Evolutionary conservation across 177 flowering plant genomes (phyloP).

Genomic region (Vitis hybrid): DNA sequence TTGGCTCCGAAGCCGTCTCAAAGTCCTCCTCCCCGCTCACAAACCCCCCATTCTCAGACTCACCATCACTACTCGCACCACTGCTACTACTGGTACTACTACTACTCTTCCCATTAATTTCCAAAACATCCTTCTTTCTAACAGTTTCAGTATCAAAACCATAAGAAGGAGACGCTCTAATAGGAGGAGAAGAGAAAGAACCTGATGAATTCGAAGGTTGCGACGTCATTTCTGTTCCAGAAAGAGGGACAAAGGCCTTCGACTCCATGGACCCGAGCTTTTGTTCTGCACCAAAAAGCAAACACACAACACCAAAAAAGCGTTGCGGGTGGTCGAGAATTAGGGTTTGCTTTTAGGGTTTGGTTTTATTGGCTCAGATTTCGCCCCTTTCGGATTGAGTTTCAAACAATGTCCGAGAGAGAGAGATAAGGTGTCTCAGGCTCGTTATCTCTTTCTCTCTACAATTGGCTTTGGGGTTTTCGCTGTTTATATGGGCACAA

Average conservation of each 20-base stretch:
- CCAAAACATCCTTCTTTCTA: background rate
- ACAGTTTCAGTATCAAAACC: conserved; percentile 18
- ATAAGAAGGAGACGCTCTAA: conserved; percentile 33
- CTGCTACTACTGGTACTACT: conserved; percentile 16
- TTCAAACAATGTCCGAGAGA: conserved; percentile 1
- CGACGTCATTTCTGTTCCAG: conserved; percentile 2
- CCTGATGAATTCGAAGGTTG: conserved; percentile 18
- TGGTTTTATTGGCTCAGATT: conserved; percentile 2
- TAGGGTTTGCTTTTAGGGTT: background rate
- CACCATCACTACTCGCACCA: conserved; percentile 19
- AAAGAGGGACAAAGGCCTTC: conserved; percentile 13
- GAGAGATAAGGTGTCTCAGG: background rate
- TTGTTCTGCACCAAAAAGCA: conserved; percentile 17
- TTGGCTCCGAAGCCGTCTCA: conserved; percentile 47
- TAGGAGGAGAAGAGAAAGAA: conserved; percentile 24
- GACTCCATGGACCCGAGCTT: conserved; percentile 39
- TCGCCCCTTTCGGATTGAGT: background rate
- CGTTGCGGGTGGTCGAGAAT: background rate
- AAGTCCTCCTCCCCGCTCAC: conserved; percentile 68
- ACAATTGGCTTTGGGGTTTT: background rate
- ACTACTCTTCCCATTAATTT: conserved; percentile 3
- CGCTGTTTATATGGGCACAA: background rate
- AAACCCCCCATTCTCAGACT: conserved; percentile 36
- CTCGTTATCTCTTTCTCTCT: background rate
- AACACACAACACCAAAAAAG: background rate